Base-by-base conservation (phyloP, 176 grass and related monocot species). In the Eleusine indica region DNA sequence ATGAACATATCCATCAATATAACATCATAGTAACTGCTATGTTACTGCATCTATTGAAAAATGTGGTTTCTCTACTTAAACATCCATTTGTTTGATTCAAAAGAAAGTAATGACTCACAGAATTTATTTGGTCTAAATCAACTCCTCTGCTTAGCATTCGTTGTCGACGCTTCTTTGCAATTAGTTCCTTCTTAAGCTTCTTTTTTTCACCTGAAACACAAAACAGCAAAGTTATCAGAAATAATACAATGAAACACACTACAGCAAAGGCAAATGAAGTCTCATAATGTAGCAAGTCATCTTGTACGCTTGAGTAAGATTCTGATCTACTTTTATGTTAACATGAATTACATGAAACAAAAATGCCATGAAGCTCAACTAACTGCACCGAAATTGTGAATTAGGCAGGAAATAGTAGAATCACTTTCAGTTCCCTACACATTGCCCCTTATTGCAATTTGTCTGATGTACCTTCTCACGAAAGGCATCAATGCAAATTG, bases 61-160 rank as follows among this genome's bases (percentile, higher is more conserved):
- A 78, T 32, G 68, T 84, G n/a, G 21, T 22, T 61, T 3, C 25
- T 25, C 6, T 61, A 61, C 19, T 25, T 61, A 61, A n/a, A n/a
- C 9, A 61, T 25, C 11, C n/a, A 25, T 3, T 63, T 66, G 51
- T 22, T 66, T 4, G 28, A 47, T 51, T 86, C 73, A 73, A 49
- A 10, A 40, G 70, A 81, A 84, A 64, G 62, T 79, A 47, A 53
- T 79, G 71, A 81, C 92, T 90, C 85, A 95, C 96, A 85, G 65
- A 83, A 90, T 98, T 93, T 74, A 98, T 95, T 93, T 95, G 89
- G 66, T 82, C 85, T 15, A 98, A 77, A 82, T 98, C 93, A 90
- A 98, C 93, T 64, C 96, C 96, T 81, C 96, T 86, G 83, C 90
- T 93, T 71, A 95, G 79, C 93, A 93, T 95, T 30, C 96, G 86